A percentile compares a stretch with the other conserved stretches of the same genome.
These are phyloP conservation scores for Suhomyces sp. DNA, from an alignment of 805 yeast species.

Conservation along the genomic window DNA sequence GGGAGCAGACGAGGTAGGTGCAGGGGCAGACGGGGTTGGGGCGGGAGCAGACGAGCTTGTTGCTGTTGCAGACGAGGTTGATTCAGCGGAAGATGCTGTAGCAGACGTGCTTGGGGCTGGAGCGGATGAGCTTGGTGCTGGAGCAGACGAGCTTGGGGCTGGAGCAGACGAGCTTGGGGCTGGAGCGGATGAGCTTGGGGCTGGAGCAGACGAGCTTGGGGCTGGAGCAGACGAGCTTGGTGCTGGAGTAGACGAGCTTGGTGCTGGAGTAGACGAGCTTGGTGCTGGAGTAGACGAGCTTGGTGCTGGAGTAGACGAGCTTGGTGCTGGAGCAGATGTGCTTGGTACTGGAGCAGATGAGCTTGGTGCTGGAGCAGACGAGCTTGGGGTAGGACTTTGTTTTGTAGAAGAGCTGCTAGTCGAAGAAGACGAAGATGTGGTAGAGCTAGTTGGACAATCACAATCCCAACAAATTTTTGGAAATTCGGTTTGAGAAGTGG, in stretches of 20 bases:
- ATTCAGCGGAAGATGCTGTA: constrained; percentile 9
- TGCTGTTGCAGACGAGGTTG: not conserved
- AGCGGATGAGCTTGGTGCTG: not conserved
- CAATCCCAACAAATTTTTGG: constrained; percentile 14
- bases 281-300: not conserved
- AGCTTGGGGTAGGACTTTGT: not conserved
- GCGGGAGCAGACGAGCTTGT: not conserved
- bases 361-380: not conserved
- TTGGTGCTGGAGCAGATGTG: too few species aligned
- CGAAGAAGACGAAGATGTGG: not conserved
- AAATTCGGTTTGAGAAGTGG: constrained; percentile 4
- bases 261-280: not conserved
- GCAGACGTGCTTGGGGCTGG: constrained; percentile 2
- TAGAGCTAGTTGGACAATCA: constrained; percentile 3
- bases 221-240: not conserved
- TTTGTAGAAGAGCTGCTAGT: not conserved
- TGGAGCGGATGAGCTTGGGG: not conserved
- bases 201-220: too few species aligned
- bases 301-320: not conserved
- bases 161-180: constrained; percentile 3
- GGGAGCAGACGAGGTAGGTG: too few species aligned
- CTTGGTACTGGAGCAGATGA: too few species aligned
- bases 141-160: not conserved
- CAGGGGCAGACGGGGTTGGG: too few species aligned
- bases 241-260: not conserved